A percentile compares a stretch with the other conserved stretches of the same genome.
phyloP scores from a whole-genome alignment of 2,329 filamentous ascomycete genomes.

The Fusarium sp. region DNA sequence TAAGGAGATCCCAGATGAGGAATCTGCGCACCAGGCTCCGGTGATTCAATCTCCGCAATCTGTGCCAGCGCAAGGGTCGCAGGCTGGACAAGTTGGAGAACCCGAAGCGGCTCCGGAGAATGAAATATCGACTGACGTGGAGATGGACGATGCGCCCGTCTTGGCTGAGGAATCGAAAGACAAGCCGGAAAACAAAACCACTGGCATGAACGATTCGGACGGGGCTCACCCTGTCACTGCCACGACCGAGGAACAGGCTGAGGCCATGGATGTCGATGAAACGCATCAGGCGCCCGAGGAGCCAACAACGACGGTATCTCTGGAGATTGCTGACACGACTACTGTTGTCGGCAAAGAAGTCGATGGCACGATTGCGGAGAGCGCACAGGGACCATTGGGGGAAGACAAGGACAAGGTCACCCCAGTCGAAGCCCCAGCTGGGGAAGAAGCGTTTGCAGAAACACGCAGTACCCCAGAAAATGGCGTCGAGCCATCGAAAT shows the following conservation, averaged over 20 bases:
- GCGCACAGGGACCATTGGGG: constrained; percentile 1
- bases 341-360: constrained; percentile 17
- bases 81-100: background rate
- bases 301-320: constrained; percentile 3
- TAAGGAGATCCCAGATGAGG: constrained; percentile 1
- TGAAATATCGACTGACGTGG: constrained; percentile 16
- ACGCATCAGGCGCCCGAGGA: background rate
- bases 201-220: background rate
- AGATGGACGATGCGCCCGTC: constrained; percentile 7
- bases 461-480: constrained; percentile 18
- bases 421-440: constrained; percentile 3
- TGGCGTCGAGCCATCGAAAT: constrained; percentile 6
- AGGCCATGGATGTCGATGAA: constrained; percentile 42
- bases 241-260: constrained; percentile 6
- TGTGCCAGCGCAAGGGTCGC: background rate
- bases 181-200: background rate
- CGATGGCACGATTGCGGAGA: constrained; percentile 13
- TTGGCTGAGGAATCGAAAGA: constrained; percentile 6
- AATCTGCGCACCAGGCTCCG: background rate
- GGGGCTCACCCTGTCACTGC: background rate
- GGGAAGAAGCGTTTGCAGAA: constrained; percentile 14
- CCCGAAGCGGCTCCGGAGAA: background rate
- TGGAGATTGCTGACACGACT: constrained; percentile 22
- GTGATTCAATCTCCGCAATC: background rate
- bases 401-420: constrained; percentile 1